These are phyloP conservation scores for Peronospora destructor DNA, from an alignment of 352 stramenopile species.

Conservation along the genomic window DNA sequence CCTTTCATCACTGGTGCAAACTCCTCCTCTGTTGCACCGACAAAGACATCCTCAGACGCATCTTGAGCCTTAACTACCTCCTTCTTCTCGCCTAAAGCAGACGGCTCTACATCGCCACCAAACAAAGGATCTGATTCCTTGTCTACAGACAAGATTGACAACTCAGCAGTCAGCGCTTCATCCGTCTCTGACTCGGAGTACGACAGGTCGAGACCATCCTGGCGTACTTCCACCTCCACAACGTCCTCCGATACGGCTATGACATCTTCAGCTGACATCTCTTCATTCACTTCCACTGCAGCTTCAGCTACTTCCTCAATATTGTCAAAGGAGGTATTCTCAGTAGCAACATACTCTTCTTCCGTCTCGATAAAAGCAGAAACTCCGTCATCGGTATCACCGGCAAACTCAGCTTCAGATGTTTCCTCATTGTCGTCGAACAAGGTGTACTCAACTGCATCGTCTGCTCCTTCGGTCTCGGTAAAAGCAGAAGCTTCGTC, in stretches of 20 bases:
- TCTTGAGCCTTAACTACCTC: neutral
- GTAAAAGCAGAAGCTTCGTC: neutral
- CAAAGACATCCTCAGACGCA: slow-evolving; percentile 2
- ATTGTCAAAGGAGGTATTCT: neutral
- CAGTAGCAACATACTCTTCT: neutral
- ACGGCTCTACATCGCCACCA: neutral
- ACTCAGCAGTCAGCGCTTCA: slow-evolving; percentile 16
- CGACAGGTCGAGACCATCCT: slow-evolving; percentile 19
- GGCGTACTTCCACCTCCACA: slow-evolving; percentile 21
- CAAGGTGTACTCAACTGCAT: neutral
- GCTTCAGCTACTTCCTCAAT: neutral
- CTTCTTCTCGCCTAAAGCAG: neutral
- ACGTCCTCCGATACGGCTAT: slow-evolving; percentile 4
- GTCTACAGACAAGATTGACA: neutral
- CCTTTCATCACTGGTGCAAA: neutral
- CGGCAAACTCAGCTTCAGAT: neutral
- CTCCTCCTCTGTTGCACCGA: neutral
- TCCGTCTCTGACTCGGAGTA: slow-evolving; percentile 5
- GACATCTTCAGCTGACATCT: slow-evolving; percentile 1
- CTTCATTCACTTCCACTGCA: neutral
- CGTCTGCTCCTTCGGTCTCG: slow-evolving; percentile 5
- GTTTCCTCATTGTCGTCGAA: neutral
- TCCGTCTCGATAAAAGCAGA: slow-evolving; percentile 3
- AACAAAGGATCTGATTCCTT: slow-evolving; percentile 1
- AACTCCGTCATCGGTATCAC: neutral